These are phyloP conservation scores for Phytophthora podocarpi DNA, from an alignment of 352 stramenopile genomes.

Conservation along the genomic window DNA sequence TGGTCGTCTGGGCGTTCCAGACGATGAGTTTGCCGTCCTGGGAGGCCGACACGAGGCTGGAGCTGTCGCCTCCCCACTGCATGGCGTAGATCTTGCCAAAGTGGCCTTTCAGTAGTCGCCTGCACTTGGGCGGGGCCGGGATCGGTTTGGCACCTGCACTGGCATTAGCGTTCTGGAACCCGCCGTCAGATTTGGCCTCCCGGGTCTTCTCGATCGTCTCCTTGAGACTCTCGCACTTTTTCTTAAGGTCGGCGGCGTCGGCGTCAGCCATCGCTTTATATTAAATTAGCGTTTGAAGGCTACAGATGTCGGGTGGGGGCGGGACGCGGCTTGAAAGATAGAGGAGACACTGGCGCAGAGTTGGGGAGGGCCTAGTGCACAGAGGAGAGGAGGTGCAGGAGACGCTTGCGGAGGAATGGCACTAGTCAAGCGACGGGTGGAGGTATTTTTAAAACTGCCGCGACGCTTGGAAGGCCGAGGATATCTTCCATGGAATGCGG, in stretches of 20 bases:
- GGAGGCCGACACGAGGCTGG: constrained; percentile 92
- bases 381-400: not conserved
- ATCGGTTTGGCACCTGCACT: constrained; percentile 74
- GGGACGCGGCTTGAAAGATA: constrained; percentile 2
- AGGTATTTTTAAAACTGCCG: constrained; percentile 18
- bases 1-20: constrained; percentile 97
- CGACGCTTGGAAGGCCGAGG: constrained; percentile 23
- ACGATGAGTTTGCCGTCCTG: constrained; percentile 99
- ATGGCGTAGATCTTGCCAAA: constrained; percentile 99
- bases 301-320: constrained; percentile 4
- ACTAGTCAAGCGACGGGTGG: constrained; percentile 14
- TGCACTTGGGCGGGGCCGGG: constrained; percentile 89
- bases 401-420: constrained; percentile 6
- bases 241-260: constrained; percentile 82
- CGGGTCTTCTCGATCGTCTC: constrained; percentile 89
- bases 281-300: not conserved
- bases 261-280: constrained; percentile 65
- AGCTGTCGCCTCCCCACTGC: constrained; percentile 96
- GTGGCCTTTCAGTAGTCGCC: constrained; percentile 97
- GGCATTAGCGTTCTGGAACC: constrained; percentile 70
- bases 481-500: constrained; percentile 26
- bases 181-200: constrained; percentile 75
- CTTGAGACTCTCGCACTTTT: constrained; percentile 88
- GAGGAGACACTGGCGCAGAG: not conserved
- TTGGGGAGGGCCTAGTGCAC: not conserved